phyloP scores from a whole-genome alignment of 331 rosid species.

The Quercus lobata region DNA sequence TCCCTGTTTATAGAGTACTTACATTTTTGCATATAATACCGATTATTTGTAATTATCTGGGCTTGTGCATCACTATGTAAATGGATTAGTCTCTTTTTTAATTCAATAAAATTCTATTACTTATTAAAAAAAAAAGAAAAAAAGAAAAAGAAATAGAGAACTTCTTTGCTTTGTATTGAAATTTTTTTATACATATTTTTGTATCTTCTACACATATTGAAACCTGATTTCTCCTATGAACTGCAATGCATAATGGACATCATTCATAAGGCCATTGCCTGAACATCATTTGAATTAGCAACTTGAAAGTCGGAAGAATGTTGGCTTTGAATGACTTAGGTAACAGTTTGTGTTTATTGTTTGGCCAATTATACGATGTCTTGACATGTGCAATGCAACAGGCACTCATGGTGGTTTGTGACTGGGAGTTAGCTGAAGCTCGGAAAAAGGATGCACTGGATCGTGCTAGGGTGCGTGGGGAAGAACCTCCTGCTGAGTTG shows the following conservation, averaged over 20 bases:
- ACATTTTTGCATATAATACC: too few species aligned
- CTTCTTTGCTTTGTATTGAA: too few species aligned
- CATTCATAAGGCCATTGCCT: neutral
- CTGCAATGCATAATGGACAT: neutral
- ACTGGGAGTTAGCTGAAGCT: slow-evolving; percentile 96
- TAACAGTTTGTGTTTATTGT: slow-evolving; percentile 10
- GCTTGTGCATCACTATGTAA: too few species aligned
- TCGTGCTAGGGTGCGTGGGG: slow-evolving; percentile 98
- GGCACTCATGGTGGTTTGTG: slow-evolving; percentile 92
- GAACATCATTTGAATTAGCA: neutral
- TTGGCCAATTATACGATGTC: slow-evolving; percentile 10
- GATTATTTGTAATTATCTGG: too few species aligned
- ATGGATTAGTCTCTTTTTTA: too few species aligned
- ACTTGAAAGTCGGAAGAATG: slow-evolving; percentile 5
- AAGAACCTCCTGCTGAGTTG: slow-evolving; percentile 91
- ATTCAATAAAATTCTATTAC: too few species aligned
- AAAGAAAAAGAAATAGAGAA: too few species aligned
- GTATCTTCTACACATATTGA: neutral
- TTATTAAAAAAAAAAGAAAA: too few species aligned
- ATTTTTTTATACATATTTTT: neutral
- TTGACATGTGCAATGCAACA: slow-evolving; percentile 28
- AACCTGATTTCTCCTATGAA: neutral
- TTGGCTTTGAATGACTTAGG: neutral
- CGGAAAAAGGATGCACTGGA: slow-evolving; percentile 83
- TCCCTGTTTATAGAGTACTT: too few species aligned